Base-by-base conservation (phyloP, 2,329 filamentous ascomycete species). In the Penicillium griseofulvum region DNA sequence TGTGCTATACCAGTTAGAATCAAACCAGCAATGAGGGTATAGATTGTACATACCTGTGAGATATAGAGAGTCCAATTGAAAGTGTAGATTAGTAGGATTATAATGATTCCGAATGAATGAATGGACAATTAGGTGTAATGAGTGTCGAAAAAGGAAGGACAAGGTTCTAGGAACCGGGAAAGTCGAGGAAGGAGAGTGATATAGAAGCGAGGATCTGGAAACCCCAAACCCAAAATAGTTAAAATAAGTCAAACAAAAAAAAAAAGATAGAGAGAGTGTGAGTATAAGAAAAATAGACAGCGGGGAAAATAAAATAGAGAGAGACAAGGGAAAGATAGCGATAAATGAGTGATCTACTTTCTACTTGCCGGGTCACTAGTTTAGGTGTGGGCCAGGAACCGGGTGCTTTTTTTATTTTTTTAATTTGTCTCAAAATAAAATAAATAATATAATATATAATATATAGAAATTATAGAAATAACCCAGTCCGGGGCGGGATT, bases 281-380 rank as follows among this genome's bases (percentile, higher is more conserved):
- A 64, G 60, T 57, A 42, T 43, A 29, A 36, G 47, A 51, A 51
- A 45, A 51, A 54, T 54, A 38, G 52, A 53, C 51, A 53, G 52
- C 52, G 52, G 52, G 52, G 59, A 67, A 66, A 61, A 61, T 65
- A 59, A 65, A 63, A 59, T 56, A 54, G 22, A 71, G 66, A 72
- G 64, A 65, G 14, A 31, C n/a, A 19, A 59, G 55, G 58, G 56
- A 60, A 54, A 60, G 55, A 56, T 64, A 65, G 61, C 59, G 69
- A 67, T 71, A 70, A 73, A 71, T 65, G 63, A 68, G 61, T 68
- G 69, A 72, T 71, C 69, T 71, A 64, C 69, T 64, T 64, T 61
- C 61, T 67, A 59, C 63, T 59, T 66, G 65, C 60, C 63, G 63
- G 58, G 58, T 63, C 58, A 61, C 60, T 67, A 68, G 66, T 65